Evolutionary conservation across 768 basidiomycete species (phyloP), one percentile per base, ranked within the genome.

Genomic region (Chlorophyllum brunneum): DNA sequence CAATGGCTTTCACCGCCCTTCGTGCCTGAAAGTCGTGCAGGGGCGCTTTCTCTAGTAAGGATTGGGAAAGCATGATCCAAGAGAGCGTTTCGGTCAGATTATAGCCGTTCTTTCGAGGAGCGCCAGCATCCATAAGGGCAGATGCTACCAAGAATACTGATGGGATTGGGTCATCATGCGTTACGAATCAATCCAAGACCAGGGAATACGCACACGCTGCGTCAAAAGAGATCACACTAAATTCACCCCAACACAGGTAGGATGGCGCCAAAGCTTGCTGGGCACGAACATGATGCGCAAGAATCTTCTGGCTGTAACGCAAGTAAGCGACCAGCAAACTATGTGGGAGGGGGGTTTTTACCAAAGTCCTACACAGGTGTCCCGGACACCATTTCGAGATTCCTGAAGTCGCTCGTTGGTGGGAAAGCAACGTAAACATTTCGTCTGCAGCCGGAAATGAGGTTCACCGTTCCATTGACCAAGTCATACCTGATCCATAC

Each of bases 181-280:
- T 9, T n/a, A 6, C n/a, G n/a, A 30, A n/a, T 24, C 4, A 16
- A 48, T n/a, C 10, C 24, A 27, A 13, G 9, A 41, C 23, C 11
- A 47, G n/a, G 33, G 34, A 47, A 2, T 11, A 31, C 47, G 22
- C 16, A 38, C 47, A 38, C 24, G 24, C 22, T 13, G 34, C 47
- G 20, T 48, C 36, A 8, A 48, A 48, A 48, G 47, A 48, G 15
- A 38, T 48, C 34, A 48, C 24, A 11, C 23, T 16, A 7, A 48
- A 16, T 27, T 48, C 26, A 20, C 47, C 47, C 34, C 34, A 38
- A 26, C 36, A 8, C 2, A 48, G 24, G 47, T 26, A 48, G 11
- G 26, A 37, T 18, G 34, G 24, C 24, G 36, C 9, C 15, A 48
- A 22, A 27, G 7, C 15, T 26, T 26, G 3, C 11, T 18, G 34